A percentile compares a stretch with the other conserved stretches of the same genome.
phyloP scores from a whole-genome alignment of 2,329 filamentous ascomycete species.

The Lomentospora prolificans region DNA sequence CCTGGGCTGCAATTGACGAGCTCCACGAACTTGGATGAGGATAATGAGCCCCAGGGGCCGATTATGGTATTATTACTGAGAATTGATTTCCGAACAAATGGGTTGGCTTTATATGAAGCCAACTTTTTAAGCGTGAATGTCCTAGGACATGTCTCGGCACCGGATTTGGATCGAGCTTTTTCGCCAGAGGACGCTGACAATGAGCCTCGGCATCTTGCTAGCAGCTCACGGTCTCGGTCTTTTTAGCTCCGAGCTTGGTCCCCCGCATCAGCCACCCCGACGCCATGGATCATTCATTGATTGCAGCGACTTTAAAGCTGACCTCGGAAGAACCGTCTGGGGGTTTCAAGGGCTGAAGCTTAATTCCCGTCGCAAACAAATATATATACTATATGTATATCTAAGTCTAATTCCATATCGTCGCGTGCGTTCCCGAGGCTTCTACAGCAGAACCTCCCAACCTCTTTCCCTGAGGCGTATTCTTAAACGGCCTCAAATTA shows the following conservation, averaged over 20 bases:
- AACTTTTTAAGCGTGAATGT: no score
- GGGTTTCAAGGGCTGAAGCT: background rate
- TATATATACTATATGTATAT: background rate
- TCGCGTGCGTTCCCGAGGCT: background rate
- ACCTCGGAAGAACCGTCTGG: background rate
- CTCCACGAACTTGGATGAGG: no score
- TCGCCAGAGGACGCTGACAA: background rate
- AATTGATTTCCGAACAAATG: no score
- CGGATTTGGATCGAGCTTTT: background rate
- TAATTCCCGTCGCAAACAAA: background rate
- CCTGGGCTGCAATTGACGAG: no score
- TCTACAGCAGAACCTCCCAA: no score
- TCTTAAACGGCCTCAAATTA: no score
- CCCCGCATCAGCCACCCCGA: background rate
- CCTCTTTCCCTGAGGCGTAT: no score
- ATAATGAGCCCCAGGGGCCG: no score
- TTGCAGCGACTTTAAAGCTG: background rate
- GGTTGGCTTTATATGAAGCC: no score
- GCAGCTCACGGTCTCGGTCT: background rate
- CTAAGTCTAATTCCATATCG: background rate
- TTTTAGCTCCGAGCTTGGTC: background rate
- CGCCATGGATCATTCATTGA: background rate
- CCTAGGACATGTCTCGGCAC: background rate
- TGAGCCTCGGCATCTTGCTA: constrained; percentile 2
- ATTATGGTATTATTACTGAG: no score